Evolutionary conservation across 2,329 filamentous ascomycete genomes (phyloP).

Genomic region (Aspergillus fischeri): DNA sequence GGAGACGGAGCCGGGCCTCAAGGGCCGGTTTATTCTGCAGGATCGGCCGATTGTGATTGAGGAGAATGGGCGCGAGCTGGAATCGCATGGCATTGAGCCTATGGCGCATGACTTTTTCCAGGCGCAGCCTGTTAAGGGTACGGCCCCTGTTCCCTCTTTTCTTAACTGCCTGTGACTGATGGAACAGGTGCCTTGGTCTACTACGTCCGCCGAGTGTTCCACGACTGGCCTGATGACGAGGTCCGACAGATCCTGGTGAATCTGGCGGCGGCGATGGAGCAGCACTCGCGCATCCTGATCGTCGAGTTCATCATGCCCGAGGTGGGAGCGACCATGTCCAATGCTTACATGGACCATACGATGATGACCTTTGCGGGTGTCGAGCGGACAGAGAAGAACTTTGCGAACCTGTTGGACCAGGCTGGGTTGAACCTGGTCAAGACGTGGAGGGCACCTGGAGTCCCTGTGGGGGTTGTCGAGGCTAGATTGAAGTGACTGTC

Average conservation of each 20-base stretch:
- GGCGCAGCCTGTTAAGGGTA: slow-evolving; percentile 20
- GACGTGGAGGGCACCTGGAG: slow-evolving; percentile 16
- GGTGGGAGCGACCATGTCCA: slow-evolving; percentile 11
- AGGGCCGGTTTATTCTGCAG: slow-evolving; percentile 21
- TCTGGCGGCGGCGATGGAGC: slow-evolving; percentile 19
- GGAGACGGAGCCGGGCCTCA: slow-evolving; percentile 4
- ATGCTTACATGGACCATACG: slow-evolving; percentile 20
- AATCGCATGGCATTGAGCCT: slow-evolving; percentile 11
- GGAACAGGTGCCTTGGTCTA: slow-evolving; percentile 23
- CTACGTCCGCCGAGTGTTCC: slow-evolving; percentile 29
- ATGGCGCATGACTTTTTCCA: slow-evolving; percentile 20
- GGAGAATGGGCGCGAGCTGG: slow-evolving; percentile 8
- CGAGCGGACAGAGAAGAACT: slow-evolving; percentile 24
- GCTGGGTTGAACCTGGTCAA: slow-evolving; percentile 21
- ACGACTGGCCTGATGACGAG: slow-evolving; percentile 24
- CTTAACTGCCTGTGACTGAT: not conserved
- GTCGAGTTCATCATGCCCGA: slow-evolving; percentile 25
- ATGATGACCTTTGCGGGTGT: slow-evolving; percentile 25
- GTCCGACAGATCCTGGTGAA: slow-evolving; percentile 17
- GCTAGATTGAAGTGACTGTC: slow-evolving; percentile 15
- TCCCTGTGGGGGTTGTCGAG: slow-evolving; percentile 19
- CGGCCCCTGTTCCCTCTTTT: not conserved
- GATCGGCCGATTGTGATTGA: slow-evolving; percentile 14
- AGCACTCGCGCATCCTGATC: slow-evolving; percentile 19
- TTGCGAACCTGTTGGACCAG: slow-evolving; percentile 18